Percentiles rank a stretch among this genome's conserved stretches.
phyloP scores from a whole-genome alignment of 75 land plant species.

The Adiantum capillusveneris region DNA sequence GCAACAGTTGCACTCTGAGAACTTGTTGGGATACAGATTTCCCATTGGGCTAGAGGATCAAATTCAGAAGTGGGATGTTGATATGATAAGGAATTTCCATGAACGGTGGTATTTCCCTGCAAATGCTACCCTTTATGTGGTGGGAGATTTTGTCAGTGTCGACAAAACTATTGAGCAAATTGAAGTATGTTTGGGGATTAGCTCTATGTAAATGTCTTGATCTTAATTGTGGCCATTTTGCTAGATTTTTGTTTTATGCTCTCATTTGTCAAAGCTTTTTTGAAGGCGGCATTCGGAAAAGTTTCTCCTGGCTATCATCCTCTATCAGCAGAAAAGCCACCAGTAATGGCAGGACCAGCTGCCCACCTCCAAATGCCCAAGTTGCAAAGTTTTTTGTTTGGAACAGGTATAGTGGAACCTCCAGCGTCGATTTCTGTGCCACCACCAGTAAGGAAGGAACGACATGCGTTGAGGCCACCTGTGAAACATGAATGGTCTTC shows the following conservation, averaged over 20 bases:
- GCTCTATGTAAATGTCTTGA: no score
- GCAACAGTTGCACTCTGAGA: slow-evolving; percentile 96
- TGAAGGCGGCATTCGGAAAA: slow-evolving; percentile 80
- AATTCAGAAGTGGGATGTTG: slow-evolving; percentile 96
- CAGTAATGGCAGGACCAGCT: slow-evolving; percentile 53
- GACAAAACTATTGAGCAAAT: slow-evolving; percentile 71
- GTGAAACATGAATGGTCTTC: slow-evolving; percentile 88
- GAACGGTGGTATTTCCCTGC: slow-evolving; percentile 99
- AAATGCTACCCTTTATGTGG: slow-evolving; percentile 95
- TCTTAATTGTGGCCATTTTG: no score
- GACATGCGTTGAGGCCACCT: slow-evolving; percentile 90
- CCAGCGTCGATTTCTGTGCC: slow-evolving; percentile 23
- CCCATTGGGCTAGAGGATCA: slow-evolving; percentile 99
- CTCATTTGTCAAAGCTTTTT: neutral
- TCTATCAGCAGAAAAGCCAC: slow-evolving; percentile 23
- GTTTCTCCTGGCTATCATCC: slow-evolving; percentile 42
- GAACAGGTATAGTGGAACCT: slow-evolving; percentile 39
- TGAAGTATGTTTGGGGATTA: no score
- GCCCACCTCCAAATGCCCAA: slow-evolving; percentile 78
- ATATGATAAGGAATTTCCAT: slow-evolving; percentile 85
- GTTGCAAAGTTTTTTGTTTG: slow-evolving; percentile 48
- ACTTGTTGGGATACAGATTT: slow-evolving; percentile 87
- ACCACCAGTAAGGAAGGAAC: slow-evolving; percentile 48
- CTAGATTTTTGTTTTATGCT: no score
- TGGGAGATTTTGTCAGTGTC: slow-evolving; percentile 87